These are phyloP conservation scores for Anthracocystis walkeri DNA, from an alignment of 1,284 basidiomycete genomes.

Conservation along the genomic window DNA sequence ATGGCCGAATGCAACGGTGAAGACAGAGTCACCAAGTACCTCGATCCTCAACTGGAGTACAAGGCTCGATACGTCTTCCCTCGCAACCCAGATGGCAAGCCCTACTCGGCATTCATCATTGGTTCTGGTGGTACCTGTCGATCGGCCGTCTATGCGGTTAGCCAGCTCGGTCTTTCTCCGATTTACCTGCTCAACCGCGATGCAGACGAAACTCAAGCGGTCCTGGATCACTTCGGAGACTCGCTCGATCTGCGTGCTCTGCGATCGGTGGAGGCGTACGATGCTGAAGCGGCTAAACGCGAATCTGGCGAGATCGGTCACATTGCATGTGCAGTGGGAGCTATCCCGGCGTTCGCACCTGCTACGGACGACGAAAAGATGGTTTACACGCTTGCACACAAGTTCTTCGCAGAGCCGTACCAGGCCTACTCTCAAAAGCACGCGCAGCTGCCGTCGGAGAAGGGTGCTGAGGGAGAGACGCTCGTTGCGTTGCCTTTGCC, in stretches of 20 bases:
- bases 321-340: slow-evolving; percentile 57
- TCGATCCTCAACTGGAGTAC: slow-evolving; percentile 27
- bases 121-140: slow-evolving; percentile 57
- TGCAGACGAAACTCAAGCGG: slow-evolving; percentile 45
- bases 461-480: background rate
- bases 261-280: slow-evolving; percentile 38
- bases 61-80: slow-evolving; percentile 32
- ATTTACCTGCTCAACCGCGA: slow-evolving; percentile 57
- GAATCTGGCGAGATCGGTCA: slow-evolving; percentile 44
- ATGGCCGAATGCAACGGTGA: slow-evolving; percentile 35
- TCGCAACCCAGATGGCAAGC: slow-evolving; percentile 24
- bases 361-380: slow-evolving; percentile 61
- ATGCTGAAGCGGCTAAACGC: slow-evolving; percentile 28
- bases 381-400: slow-evolving; percentile 60
- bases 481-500: slow-evolving; percentile 49
- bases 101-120: slow-evolving; percentile 55
- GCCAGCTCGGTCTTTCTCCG: slow-evolving; percentile 44
- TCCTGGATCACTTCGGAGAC: slow-evolving; percentile 43
- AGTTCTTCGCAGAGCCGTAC: slow-evolving; percentile 50
- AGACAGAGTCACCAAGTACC: slow-evolving; percentile 30
- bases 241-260: slow-evolving; percentile 47
- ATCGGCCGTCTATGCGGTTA: slow-evolving; percentile 52
- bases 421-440: slow-evolving; percentile 5
- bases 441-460: background rate
- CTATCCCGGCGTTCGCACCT: slow-evolving; percentile 66